Evolutionary conservation across 768 basidiomycete genomes (phyloP), one percentile per base, ranked within the genome.

Genomic region (Paxillus ammoniavirescens): DNA sequence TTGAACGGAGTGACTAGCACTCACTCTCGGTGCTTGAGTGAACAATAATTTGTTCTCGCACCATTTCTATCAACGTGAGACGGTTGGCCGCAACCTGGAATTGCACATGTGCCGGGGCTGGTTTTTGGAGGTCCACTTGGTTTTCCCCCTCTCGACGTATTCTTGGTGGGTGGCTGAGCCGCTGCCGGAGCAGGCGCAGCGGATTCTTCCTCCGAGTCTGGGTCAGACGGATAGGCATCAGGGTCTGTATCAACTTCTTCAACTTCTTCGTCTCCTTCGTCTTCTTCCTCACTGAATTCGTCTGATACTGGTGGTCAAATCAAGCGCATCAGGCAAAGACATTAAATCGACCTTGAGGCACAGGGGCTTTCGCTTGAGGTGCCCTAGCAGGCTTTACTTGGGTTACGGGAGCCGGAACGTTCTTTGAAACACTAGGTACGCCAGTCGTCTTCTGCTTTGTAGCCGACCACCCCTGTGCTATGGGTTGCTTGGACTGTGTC

Each of bases 11-110:
- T 35, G 7, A 33, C 42, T 54, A 21, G 26, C n/a, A 77, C 84
- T 62, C 60, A 86, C 85, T 87, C 83, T 57, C 83, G 74, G 67
- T 86, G 84, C 50, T 77, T 75, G 68, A 70, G 68, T 5, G 83
- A 85, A 60, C 85, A 86, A 60, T 82, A 86, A 43, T 77, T 75
- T 44, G 72, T 69, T 63, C 73, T 78, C 52, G 71, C 58, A 15
- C 83, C 83, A 60, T 75, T 74, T 55, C 73, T 70, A 66, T 84
- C 80, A 58, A 81, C 72, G 61, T 83, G 78, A 57, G 78, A 79
- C 57, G 77, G 76, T 65, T 85, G 71, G 49, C 76, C 76, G 65
- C 84, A 87, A 51, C 77, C 78, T 59, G 79, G 79, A 60, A 85
- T 76, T 58, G 77, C 74, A 58, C 84, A 87, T 50, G 65, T 68